phyloP scores from a whole-genome alignment of 2,329 filamentous ascomycete species.

The Aspergillus sp. region DNA sequence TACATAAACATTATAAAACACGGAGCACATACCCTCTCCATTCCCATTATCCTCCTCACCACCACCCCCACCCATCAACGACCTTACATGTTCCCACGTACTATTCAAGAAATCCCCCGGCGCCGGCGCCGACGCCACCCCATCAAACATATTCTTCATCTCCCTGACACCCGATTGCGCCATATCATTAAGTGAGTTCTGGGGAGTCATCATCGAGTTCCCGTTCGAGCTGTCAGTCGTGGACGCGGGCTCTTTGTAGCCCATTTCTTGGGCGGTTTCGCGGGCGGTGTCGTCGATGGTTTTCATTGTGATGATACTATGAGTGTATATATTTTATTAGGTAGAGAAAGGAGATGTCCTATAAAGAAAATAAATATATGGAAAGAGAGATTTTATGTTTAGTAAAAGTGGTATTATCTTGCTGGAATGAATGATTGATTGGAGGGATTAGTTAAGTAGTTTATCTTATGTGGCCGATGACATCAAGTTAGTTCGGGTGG shows the following conservation, averaged over 20 bases:
- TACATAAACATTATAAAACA: neutral
- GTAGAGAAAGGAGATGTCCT: too few relatives aligned
- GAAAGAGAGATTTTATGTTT: too few relatives aligned
- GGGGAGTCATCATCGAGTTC: conserved; percentile 1
- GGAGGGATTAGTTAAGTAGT: neutral
- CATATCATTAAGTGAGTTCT: conserved; percentile 12
- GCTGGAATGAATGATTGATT: neutral
- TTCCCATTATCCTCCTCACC: neutral
- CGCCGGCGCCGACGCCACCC: neutral
- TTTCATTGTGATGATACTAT: neutral
- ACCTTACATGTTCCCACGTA: conserved; percentile 16
- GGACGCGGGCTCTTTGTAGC: neutral
- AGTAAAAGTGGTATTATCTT: neutral
- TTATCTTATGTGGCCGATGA: conserved; percentile 1
- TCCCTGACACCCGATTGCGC: conserved; percentile 14
- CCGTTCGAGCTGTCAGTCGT: conserved; percentile 2
- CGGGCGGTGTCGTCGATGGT: neutral
- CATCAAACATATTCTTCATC: conserved; percentile 13
- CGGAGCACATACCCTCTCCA: neutral
- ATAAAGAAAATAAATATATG: too few relatives aligned
- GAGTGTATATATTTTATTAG: too few relatives aligned
- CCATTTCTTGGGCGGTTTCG: neutral
- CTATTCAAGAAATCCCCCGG: conserved; percentile 16
- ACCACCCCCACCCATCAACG: neutral
- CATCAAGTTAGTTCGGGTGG: conserved; percentile 6